phyloP scores from a whole-genome alignment of 148 eudicot species.

The Nepenthes gracilis region DNA sequence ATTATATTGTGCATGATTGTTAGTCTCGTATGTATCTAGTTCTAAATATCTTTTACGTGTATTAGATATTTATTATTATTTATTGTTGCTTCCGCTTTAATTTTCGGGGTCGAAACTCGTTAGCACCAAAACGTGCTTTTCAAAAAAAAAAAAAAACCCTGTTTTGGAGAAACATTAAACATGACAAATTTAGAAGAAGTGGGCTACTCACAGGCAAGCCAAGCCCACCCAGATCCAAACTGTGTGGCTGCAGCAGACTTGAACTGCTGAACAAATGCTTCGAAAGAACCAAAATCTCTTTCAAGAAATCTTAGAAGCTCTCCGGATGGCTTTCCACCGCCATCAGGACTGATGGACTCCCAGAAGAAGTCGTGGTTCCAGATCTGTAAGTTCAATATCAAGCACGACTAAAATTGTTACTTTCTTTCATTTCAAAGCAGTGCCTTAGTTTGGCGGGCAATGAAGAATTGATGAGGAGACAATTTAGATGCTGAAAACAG shows the following conservation, averaged over 20 bases:
- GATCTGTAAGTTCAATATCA: conserved; percentile 21
- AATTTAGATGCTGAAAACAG: too few species aligned
- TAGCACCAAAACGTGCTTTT: too few species aligned
- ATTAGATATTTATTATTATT: too few species aligned
- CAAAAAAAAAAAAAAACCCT: too few species aligned
- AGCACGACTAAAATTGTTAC: neutral
- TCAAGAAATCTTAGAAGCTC: conserved; percentile 63
- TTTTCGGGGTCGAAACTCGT: too few species aligned
- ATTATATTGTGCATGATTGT: too few species aligned
- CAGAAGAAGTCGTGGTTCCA: conserved; percentile 97
- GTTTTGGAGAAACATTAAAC: neutral
- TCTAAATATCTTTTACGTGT: too few species aligned
- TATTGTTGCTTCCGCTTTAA: too few species aligned
- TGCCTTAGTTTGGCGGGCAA: too few species aligned
- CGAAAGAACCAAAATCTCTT: conserved; percentile 88
- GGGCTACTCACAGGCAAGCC: conserved; percentile 78
- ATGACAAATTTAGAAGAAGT: neutral
- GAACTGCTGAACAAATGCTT: conserved; percentile 58
- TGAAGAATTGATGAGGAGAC: too few species aligned
- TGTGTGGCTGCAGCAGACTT: conserved; percentile 85
- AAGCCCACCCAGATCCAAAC: conserved; percentile 99
- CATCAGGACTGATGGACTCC: conserved; percentile 95
- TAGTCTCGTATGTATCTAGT: too few species aligned
- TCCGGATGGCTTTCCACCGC: conserved; percentile 90
- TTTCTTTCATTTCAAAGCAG: neutral